Percentiles rank a stretch among this genome's conserved stretches.
Evolutionary conservation across 2,329 filamentous ascomycete species (phyloP).

Genomic region (Ascochyta lentis): DNA sequence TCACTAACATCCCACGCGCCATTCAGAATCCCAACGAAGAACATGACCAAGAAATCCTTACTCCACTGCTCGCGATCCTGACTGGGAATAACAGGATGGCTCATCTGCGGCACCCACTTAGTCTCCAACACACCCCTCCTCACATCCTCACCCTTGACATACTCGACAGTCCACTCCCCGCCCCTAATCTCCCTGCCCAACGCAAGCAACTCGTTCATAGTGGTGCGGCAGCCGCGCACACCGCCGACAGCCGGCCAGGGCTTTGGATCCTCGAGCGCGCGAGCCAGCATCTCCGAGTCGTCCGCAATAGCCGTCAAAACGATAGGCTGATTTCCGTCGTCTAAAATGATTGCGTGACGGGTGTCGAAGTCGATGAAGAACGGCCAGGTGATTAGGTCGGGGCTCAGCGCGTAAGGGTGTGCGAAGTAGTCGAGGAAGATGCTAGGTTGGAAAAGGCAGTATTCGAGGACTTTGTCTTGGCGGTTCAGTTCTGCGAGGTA

Average conservation of each 20-base stretch:
- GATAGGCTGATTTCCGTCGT: slow-evolving; percentile 34
- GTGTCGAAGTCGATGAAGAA: slow-evolving; percentile 43
- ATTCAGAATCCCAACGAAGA: slow-evolving; percentile 51
- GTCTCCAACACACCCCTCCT: slow-evolving; percentile 50
- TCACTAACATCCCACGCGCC: slow-evolving; percentile 55
- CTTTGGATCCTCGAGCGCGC: slow-evolving; percentile 32
- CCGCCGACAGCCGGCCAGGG: slow-evolving; percentile 40
- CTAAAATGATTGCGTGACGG: slow-evolving; percentile 38
- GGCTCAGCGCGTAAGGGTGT: slow-evolving; percentile 56
- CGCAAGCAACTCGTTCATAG: slow-evolving; percentile 35
- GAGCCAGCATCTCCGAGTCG: slow-evolving; percentile 31
- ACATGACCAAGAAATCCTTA: slow-evolving; percentile 51
- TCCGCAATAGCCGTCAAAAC: slow-evolving; percentile 38
- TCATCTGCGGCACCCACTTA: slow-evolving; percentile 51
- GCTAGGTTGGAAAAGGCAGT: slow-evolving; percentile 63
- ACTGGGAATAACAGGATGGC: slow-evolving; percentile 45
- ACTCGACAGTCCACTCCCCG: slow-evolving; percentile 50
- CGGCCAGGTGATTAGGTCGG: slow-evolving; percentile 50
- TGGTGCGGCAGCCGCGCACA: slow-evolving; percentile 32
- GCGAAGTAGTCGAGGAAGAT: slow-evolving; percentile 64
- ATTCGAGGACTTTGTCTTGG: slow-evolving; percentile 61
- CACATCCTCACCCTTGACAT: slow-evolving; percentile 57
- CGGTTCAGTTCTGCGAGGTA: slow-evolving; percentile 59
- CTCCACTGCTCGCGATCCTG: slow-evolving; percentile 46
- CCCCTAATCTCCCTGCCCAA: slow-evolving; percentile 40